phyloP scores from a whole-genome alignment of 2,329 filamentous ascomycete species.

The Knoxdaviesia capensis region DNA sequence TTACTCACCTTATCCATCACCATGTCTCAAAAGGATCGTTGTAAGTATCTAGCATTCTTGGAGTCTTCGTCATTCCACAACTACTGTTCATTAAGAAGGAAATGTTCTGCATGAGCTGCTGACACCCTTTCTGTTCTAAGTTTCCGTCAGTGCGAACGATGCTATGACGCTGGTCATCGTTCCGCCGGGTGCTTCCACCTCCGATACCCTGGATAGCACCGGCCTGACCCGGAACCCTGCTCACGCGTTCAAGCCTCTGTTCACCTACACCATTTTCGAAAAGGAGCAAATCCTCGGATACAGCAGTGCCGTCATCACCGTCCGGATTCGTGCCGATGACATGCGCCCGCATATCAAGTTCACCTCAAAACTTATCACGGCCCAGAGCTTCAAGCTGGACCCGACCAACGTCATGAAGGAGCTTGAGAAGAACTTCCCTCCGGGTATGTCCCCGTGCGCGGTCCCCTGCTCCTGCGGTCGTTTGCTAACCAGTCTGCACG shows the following conservation, averaged over 20 bases:
- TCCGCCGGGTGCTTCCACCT: too few relatives aligned
- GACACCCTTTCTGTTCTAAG: too few relatives aligned
- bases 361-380: conserved; percentile 52
- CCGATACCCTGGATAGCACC: too few relatives aligned
- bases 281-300: conserved; percentile 85
- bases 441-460: conserved; percentile 23
- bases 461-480: too few relatives aligned
- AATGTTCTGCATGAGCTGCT: too few relatives aligned
- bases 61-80: too few relatives aligned
- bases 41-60: too few relatives aligned
- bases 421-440: conserved; percentile 46
- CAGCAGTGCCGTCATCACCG: conserved; percentile 54
- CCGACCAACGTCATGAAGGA: conserved; percentile 48
- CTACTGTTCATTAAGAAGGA: too few relatives aligned
- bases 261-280: conserved; percentile 89
- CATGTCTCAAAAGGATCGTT: too few relatives aligned
- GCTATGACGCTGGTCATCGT: too few relatives aligned
- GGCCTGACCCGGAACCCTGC: conserved; percentile 16
- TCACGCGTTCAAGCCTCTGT: conserved; percentile 60
- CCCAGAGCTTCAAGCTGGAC: conserved; percentile 43
- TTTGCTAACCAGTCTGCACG: background rate
- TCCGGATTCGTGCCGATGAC: conserved; percentile 49
- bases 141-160: too few relatives aligned
- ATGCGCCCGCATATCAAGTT: conserved; percentile 60
- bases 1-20: too few relatives aligned